Conservation (phyloP, 1,284 basidiomycete genomes). For the Trichosporon asahii region DNA sequence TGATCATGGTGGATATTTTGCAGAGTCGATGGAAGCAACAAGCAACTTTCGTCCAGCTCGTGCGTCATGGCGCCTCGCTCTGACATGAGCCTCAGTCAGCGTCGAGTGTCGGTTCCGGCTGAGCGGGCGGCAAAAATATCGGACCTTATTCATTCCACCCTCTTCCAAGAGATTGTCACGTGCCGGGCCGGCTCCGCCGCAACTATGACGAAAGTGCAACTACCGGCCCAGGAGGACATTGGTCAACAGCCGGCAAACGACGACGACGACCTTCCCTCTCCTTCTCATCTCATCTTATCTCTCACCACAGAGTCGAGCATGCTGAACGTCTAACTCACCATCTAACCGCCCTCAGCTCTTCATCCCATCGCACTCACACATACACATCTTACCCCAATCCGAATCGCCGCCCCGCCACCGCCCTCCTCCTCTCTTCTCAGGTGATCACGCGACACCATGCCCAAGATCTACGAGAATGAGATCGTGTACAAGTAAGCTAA, state of each 20-base stretch:
- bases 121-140: background rate
- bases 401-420: background rate
- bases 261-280: background rate
- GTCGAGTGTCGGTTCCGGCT: background rate
- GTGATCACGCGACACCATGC: constrained; percentile 20
- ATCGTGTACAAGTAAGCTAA: constrained; percentile 22
- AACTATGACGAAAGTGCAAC: constrained; percentile 9
- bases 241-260: background rate
- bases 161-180: background rate
- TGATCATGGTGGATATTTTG: constrained; percentile 13
- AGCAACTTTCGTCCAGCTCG: background rate
- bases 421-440: too few relatives aligned
- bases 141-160: background rate
- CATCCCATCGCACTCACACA: background rate
- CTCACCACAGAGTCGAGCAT: background rate
- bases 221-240: background rate
- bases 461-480: constrained; percentile 28
- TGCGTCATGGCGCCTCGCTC: constrained; percentile 2
- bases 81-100: background rate
- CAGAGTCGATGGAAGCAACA: background rate
- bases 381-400: background rate
- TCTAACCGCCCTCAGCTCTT: background rate
- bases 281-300: background rate
- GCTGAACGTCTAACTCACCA: background rate
- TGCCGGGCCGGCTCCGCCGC: background rate